Evolutionary conservation across 1,284 basidiomycete genomes (phyloP), one percentile per base, ranked within the genome.

Genomic region (Leccinum fuscescens): DNA sequence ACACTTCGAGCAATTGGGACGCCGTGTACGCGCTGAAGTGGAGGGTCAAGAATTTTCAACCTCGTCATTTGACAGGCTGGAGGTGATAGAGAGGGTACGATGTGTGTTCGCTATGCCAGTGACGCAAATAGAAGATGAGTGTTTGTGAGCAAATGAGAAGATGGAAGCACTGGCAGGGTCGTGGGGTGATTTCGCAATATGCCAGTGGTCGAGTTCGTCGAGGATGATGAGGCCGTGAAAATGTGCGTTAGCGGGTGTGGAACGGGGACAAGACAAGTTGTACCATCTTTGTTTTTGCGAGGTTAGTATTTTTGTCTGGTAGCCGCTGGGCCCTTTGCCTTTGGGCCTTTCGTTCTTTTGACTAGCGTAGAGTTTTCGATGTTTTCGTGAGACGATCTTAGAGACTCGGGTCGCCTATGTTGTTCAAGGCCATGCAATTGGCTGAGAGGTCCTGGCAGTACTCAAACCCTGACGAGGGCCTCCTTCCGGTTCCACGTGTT

Each of bases 71-170:
- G 66, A 61, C 27, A 69, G 57, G 31, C 33, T 63, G 17, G 67
- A 51, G 1, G 70, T 67, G 3, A 86, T 80, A 2, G 88, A 86
- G 12, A 93, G 82, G 4, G 90, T 92, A 68, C 7, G 27, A 27
- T 93, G 90, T 0, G 89, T 92, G 64, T 93, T 93, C 31, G 90
- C 90, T 67, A 93, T 92, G 54, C 88, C 90, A 63, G 93, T 85
- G 22, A 71, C 75, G 49, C 89, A 83, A 54, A 92, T 68, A 49
- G 74, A 77, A 9, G 78, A 70, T 1, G 80, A 71, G 58, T 82
- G 74, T 3, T 80, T 73, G 51, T 81, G 78, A 11, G 87, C 80
- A 17, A 92, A 77, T 2, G 83, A 80, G 71, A 92, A 91, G 50
- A 93, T 74, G 7, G 84, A 75, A 1, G 80, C 73, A 24, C n/a